A percentile compares a stretch with the other conserved stretches of the same genome.
These are phyloP conservation scores for Scheffersomyces insectosa DNA, from an alignment of 1,139 yeast species.

Conservation along the genomic window DNA sequence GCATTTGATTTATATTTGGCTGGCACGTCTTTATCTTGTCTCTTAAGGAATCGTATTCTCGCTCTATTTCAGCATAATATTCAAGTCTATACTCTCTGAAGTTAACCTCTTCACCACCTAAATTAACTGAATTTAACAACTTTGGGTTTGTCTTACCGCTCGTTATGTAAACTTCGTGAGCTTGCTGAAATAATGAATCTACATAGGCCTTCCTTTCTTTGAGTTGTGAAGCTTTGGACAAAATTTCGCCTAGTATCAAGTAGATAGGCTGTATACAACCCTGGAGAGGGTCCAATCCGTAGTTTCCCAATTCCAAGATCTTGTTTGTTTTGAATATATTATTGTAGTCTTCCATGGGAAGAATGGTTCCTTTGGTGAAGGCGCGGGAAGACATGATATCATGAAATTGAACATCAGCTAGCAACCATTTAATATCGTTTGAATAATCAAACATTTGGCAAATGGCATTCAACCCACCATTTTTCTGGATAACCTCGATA, in stretches of 20 bases:
- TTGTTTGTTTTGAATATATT: slow-evolving; percentile 7
- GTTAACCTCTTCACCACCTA: slow-evolving; percentile 1
- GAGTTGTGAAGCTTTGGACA: slow-evolving; percentile 2
- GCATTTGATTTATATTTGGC: slow-evolving; percentile 1
- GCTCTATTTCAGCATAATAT: not conserved
- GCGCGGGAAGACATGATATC: slow-evolving; percentile 16
- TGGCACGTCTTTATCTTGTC: not conserved
- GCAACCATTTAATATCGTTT: slow-evolving; percentile 18
- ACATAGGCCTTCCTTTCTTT: not conserved
- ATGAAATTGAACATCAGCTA: slow-evolving; percentile 16
- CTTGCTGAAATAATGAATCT: slow-evolving; percentile 1
- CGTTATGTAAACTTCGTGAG: not conserved
- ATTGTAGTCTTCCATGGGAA: slow-evolving; percentile 11
- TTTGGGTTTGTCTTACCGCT: not conserved
- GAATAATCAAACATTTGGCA: slow-evolving; percentile 10
- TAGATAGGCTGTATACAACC: slow-evolving; percentile 9
- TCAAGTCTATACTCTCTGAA: slow-evolving; percentile 1
- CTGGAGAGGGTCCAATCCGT: slow-evolving; percentile 19
- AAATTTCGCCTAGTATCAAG: slow-evolving; percentile 7
- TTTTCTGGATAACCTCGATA: slow-evolving; percentile 9
- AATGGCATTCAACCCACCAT: slow-evolving; percentile 14
- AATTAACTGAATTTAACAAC: not conserved
- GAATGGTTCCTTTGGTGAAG: slow-evolving; percentile 12
- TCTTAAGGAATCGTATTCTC: not conserved
- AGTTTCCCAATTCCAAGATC: slow-evolving; percentile 3